phyloP scores from a whole-genome alignment of 1,284 basidiomycete species.

The Ustilago crameri region DNA sequence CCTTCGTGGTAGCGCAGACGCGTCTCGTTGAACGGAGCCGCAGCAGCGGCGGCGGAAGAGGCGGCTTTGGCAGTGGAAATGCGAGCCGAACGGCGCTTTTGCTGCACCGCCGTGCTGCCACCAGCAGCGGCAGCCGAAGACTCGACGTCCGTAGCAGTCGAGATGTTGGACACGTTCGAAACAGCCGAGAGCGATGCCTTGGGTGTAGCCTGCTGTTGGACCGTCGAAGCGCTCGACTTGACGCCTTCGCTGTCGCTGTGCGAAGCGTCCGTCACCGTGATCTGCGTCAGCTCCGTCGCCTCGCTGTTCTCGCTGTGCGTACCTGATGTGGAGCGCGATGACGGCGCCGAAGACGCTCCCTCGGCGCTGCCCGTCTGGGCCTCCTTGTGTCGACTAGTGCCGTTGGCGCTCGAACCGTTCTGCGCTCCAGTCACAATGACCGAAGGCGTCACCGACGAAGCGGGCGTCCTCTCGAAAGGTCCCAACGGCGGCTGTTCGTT shows the following conservation, averaged over 20 bases:
- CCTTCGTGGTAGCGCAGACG: slow-evolving; percentile 86
- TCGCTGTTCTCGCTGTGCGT: slow-evolving; percentile 63
- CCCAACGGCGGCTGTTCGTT: slow-evolving; percentile 59
- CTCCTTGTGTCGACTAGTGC: slow-evolving; percentile 24
- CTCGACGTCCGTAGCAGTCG: slow-evolving; percentile 19
- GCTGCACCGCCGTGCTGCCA: slow-evolving; percentile 1
- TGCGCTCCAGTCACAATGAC: slow-evolving; percentile 49
- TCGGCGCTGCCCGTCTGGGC: slow-evolving; percentile 34
- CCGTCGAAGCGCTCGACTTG: slow-evolving; percentile 58
- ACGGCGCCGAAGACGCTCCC: slow-evolving; percentile 46
- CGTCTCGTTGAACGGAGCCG: slow-evolving; percentile 70
- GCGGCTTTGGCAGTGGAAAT: background rate
- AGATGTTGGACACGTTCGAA: slow-evolving; percentile 31
- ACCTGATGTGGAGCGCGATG: slow-evolving; percentile 63
- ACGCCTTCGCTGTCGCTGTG: slow-evolving; percentile 28
- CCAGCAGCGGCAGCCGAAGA: slow-evolving; percentile 1
- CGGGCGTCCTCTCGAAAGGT: slow-evolving; percentile 43
- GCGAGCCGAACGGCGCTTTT: slow-evolving; percentile 4
- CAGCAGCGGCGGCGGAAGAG: background rate
- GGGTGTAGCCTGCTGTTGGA: slow-evolving; percentile 60
- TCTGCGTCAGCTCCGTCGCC: slow-evolving; percentile 44
- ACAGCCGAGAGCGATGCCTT: slow-evolving; percentile 49
- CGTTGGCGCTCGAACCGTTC: slow-evolving; percentile 6
- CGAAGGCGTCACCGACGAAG: slow-evolving; percentile 24
- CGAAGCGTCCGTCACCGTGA: slow-evolving; percentile 39